These are phyloP conservation scores for Akanthomyces uredinophilus DNA, from an alignment of 2,329 filamentous ascomycete genomes.

Conservation along the genomic window DNA sequence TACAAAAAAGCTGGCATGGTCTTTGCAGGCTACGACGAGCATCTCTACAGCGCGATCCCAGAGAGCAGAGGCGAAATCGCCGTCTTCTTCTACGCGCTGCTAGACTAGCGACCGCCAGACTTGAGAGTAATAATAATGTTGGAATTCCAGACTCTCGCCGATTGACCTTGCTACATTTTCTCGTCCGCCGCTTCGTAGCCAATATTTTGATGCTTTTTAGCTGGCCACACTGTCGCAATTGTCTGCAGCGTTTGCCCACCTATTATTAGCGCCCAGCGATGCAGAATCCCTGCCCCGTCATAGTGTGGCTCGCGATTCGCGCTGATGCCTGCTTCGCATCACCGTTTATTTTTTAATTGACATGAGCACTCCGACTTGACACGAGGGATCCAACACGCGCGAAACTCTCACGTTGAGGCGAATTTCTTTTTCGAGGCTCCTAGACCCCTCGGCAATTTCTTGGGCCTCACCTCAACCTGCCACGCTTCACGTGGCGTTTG, in stretches of 20 bases:
- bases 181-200: background rate
- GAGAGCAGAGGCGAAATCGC: slow-evolving; percentile 15
- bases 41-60: slow-evolving; percentile 16
- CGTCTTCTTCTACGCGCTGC: slow-evolving; percentile 18
- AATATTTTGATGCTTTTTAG: background rate
- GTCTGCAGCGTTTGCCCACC: background rate
- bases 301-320: background rate
- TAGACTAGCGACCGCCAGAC: background rate
- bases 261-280: background rate
- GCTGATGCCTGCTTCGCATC: slow-evolving; percentile 17
- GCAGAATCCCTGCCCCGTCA: background rate
- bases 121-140: background rate
- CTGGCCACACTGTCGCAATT: too few species aligned
- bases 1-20: slow-evolving; percentile 18
- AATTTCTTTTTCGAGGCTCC: background rate
- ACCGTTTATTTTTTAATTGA: background rate
- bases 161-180: background rate
- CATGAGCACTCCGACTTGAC: background rate
- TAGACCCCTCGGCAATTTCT: background rate
- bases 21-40: slow-evolving; percentile 20
- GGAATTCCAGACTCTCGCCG: background rate
- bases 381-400: background rate
- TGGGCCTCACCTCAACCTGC: background rate
- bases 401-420: background rate
- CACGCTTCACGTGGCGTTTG: background rate